Percentiles rank a stretch among this genome's conserved stretches.
Conservation (phyloP, 1,284 basidiomycete species). For the Moniliophthora roreri region DNA sequence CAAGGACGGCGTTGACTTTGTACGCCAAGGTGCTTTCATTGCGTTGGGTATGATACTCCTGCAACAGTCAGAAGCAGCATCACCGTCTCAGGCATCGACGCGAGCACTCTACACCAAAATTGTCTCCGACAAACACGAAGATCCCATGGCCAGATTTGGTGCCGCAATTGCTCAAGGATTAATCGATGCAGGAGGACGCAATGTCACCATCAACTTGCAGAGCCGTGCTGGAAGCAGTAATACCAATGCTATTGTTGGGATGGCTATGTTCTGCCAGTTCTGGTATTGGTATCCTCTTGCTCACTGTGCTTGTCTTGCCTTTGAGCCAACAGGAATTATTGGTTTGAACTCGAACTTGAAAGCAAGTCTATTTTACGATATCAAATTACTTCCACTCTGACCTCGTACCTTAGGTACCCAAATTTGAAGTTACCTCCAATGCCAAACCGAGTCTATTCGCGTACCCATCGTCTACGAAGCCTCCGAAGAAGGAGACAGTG, state of each 20-base stretch:
- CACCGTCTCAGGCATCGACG: conserved; percentile 76
- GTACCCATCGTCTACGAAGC: conserved; percentile 82
- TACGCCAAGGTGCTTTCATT: conserved; percentile 95
- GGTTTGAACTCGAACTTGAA: conserved; percentile 84
- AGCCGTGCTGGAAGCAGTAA: conserved; percentile 90
- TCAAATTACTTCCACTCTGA: neutral
- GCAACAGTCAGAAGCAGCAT: conserved; percentile 89
- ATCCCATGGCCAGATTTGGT: conserved; percentile 96
- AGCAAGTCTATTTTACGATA: conserved; percentile 39
- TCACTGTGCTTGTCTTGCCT: conserved; percentile 90
- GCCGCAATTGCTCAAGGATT: conserved; percentile 93
- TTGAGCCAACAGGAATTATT: conserved; percentile 93
- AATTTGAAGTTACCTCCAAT: conserved; percentile 89
- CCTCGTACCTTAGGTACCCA: conserved; percentile 62
- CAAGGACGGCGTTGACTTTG: conserved; percentile 95
- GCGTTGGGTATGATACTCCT: conserved; percentile 95
- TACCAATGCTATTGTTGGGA: conserved; percentile 91
- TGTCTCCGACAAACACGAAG: conserved; percentile 93
- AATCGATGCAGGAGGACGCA: conserved; percentile 94
- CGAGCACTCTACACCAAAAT: conserved; percentile 87
- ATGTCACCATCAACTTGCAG: conserved; percentile 90
- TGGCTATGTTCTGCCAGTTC: conserved; percentile 96
- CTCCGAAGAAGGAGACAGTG: conserved; percentile 88
- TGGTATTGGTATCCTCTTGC: conserved; percentile 99
- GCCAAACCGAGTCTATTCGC: conserved; percentile 87